Conservation (phyloP, 2,329 filamentous ascomycete species). For the Cordyceps pruinosa region DNA sequence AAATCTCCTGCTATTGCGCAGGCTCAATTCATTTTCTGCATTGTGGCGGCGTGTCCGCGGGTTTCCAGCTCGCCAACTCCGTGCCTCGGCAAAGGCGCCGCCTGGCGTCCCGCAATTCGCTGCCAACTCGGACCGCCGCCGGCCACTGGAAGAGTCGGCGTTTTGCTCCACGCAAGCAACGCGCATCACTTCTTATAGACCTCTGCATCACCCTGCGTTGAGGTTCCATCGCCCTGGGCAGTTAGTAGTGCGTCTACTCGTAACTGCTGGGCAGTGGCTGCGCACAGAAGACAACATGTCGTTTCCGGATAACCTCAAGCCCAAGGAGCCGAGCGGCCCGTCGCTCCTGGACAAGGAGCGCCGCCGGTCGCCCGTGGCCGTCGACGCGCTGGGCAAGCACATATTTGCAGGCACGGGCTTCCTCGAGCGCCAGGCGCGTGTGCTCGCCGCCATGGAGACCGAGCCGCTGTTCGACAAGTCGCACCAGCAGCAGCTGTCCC, state of each 20-base stretch:
- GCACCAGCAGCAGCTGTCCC: constrained; percentile 67
- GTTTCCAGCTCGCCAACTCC: neutral
- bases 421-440: constrained; percentile 51
- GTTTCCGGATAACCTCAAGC: constrained; percentile 22
- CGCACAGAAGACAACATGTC: neutral
- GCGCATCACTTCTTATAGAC: neutral
- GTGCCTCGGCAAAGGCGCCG: constrained; percentile 4
- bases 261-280: neutral
- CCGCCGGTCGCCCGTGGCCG: constrained; percentile 57
- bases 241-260: no score
- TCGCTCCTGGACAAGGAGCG: constrained; percentile 65
- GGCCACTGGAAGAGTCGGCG: neutral
- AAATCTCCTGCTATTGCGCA: neutral
- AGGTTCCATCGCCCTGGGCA: neutral
- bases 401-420: constrained; percentile 58
- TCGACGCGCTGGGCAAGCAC: constrained; percentile 60
- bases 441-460: constrained; percentile 57
- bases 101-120: neutral
- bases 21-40: neutral
- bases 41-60: neutral
- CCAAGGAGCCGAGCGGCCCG: constrained; percentile 56
- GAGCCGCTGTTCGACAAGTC: constrained; percentile 73
- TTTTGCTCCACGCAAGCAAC: neutral
- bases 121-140: neutral
- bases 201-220: neutral